A percentile compares a stretch with the other conserved stretches of the same genome.
phyloP scores from a whole-genome alignment of 164 flowering plant species.

The Vitis rupestris region DNA sequence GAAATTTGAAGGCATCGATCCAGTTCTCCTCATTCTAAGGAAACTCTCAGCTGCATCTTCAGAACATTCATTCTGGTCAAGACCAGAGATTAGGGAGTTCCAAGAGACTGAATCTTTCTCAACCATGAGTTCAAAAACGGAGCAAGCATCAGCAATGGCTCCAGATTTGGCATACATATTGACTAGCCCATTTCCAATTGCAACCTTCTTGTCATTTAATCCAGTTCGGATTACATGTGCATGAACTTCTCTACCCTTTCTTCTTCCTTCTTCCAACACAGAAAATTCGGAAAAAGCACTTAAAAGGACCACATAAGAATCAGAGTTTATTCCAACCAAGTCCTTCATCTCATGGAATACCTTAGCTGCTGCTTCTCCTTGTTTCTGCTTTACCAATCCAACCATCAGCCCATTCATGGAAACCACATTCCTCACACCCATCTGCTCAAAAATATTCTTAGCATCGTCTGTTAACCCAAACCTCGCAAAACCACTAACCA shows the following conservation, averaged over 20 bases:
- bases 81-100: constrained; percentile 82
- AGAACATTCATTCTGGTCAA: constrained; percentile 71
- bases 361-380: constrained; percentile 64
- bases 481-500: constrained; percentile 72
- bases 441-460: constrained; percentile 49
- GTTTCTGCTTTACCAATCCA: constrained; percentile 68
- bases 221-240: constrained; percentile 56
- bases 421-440: constrained; percentile 67
- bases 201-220: constrained; percentile 36
- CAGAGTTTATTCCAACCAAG: constrained; percentile 44
- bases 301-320: constrained; percentile 69
- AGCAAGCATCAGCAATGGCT: constrained; percentile 46
- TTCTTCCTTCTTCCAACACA: constrained; percentile 45
- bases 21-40: constrained; percentile 50
- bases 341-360: constrained; percentile 50
- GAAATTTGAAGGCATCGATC: constrained; percentile 58
- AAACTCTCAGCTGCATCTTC: constrained; percentile 55
- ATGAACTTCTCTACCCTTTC: constrained; percentile 76
- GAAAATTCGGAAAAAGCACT: constrained; percentile 67
- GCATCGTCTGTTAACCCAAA: constrained; percentile 57
- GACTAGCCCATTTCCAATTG: constrained; percentile 67
- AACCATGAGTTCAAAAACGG: constrained; percentile 55
- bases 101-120: constrained; percentile 73
- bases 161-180: constrained; percentile 89
- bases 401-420: constrained; percentile 84